phyloP scores from a whole-genome alignment of 352 stramenopile genomes.

The Saprolegnia diclina region DNA sequence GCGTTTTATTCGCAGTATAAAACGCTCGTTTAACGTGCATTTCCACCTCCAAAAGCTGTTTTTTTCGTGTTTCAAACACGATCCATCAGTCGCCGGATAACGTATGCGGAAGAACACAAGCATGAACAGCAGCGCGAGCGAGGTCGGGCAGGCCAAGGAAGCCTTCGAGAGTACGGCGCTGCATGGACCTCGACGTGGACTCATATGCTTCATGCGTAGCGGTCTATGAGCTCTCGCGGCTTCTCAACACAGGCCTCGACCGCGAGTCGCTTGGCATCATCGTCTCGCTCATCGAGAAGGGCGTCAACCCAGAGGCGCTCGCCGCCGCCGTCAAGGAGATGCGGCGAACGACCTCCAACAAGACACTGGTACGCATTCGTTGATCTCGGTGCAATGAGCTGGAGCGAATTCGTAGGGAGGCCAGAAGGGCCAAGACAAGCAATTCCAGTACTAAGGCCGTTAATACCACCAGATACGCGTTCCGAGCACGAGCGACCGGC shows the following conservation, averaged over 20 bases:
- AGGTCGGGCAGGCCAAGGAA: conserved; percentile 16
- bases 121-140: background rate
- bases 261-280: conserved; percentile 84
- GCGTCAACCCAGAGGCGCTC: conserved; percentile 86
- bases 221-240: conserved; percentile 84
- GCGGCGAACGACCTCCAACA: conserved; percentile 27
- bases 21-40: too few species aligned
- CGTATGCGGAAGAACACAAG: background rate
- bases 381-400: background rate
- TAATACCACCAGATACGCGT: conserved; percentile 17
- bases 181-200: background rate
- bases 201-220: conserved; percentile 32
- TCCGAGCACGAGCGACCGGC: background rate
- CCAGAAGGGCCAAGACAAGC: background rate
- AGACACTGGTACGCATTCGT: background rate
- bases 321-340: conserved; percentile 87
- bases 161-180: conserved; percentile 18
- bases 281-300: conserved; percentile 82
- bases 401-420: background rate
- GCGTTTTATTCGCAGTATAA: too few species aligned
- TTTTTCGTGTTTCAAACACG: background rate
- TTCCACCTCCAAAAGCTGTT: too few species aligned
- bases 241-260: conserved; percentile 88
- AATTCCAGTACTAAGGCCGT: conserved; percentile 22
- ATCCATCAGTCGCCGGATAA: background rate